Evolutionary conservation across 176 grass and related monocot species (phyloP).

Genomic region (Raddia guianensis): DNA sequence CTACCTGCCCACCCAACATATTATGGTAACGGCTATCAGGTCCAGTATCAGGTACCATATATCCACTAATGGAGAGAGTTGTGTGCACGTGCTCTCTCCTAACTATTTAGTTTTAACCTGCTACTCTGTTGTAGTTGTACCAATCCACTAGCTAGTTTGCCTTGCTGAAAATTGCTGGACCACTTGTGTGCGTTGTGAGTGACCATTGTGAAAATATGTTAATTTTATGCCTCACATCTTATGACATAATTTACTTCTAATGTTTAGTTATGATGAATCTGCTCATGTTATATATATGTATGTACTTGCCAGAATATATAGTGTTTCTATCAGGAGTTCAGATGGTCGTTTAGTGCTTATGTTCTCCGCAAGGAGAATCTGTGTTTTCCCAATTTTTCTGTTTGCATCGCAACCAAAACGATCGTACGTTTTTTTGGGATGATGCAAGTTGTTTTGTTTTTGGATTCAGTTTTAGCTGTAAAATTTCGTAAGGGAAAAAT

Average conservation of each 20-base stretch:
- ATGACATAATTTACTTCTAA: conserved; percentile 53
- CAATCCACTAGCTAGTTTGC: conserved; percentile 43
- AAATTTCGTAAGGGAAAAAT: no score
- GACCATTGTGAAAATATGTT: conserved; percentile 46
- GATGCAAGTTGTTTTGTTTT: not conserved
- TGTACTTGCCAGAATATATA: not conserved
- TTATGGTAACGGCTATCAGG: conserved; percentile 76
- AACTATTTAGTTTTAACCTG: conserved; percentile 58
- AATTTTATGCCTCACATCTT: conserved; percentile 40
- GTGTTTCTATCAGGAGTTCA: not conserved
- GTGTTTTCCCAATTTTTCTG: not conserved
- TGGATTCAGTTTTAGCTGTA: not conserved
- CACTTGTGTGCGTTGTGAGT: conserved; percentile 49
- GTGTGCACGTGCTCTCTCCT: conserved; percentile 36
- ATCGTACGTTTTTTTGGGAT: not conserved
- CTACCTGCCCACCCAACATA: conserved; percentile 64
- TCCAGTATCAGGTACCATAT: conserved; percentile 66
- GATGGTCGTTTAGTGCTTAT: not conserved
- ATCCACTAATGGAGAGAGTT: conserved; percentile 72
- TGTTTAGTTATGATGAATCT: conserved; percentile 43
- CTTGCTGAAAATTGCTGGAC: conserved; percentile 52
- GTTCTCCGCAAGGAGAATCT: not conserved
- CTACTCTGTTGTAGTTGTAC: conserved; percentile 39
- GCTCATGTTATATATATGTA: conserved; percentile 8
- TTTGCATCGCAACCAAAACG: not conserved